These are phyloP conservation scores for Helminthosporium solani DNA, from an alignment of 2,329 filamentous ascomycete genomes.

Conservation along the genomic window DNA sequence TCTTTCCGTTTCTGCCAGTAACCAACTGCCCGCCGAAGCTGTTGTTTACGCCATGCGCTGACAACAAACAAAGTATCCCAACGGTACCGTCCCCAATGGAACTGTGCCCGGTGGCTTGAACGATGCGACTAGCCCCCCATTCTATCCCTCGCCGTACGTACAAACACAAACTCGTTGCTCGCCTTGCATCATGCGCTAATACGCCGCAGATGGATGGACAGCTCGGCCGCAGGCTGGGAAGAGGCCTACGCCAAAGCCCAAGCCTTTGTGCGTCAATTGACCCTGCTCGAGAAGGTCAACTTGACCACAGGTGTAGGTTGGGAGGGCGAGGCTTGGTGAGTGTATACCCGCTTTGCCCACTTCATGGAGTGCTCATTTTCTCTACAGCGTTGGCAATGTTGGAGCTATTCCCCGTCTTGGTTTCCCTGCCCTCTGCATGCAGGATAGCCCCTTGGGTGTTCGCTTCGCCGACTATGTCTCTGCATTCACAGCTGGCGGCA, in stretches of 20 bases:
- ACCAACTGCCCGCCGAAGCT: conserved; percentile 17
- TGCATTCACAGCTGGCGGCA: conserved; percentile 76
- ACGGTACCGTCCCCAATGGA: conserved; percentile 25
- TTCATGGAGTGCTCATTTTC: too few relatives aligned
- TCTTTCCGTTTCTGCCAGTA: conserved; percentile 36
- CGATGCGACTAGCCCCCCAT: conserved; percentile 57
- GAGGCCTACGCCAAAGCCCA: conserved; percentile 74
- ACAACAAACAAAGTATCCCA: conserved; percentile 35
- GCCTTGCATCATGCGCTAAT: conserved; percentile 4
- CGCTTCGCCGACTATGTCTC: conserved; percentile 77
- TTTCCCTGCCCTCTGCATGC: conserved; percentile 75
- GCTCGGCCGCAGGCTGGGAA: conserved; percentile 67
- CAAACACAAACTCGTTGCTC: background rate
- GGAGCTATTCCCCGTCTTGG: conserved; percentile 70
- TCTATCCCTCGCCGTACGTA: conserved; percentile 72
- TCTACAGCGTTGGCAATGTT: conserved; percentile 65
- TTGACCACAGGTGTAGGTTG: conserved; percentile 87
- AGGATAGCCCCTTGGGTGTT: conserved; percentile 81
- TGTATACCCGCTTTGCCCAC: background rate
- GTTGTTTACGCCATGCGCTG: conserved; percentile 26
- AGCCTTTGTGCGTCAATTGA: conserved; percentile 79
- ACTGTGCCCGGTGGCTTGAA: conserved; percentile 21
- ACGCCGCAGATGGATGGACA: conserved; percentile 66
- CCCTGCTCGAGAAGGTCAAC: conserved; percentile 88
- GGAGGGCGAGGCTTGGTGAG: conserved; percentile 42